Base-by-base conservation (phyloP, 1,284 basidiomycete genomes). In the Coniferiporia weirii region DNA sequence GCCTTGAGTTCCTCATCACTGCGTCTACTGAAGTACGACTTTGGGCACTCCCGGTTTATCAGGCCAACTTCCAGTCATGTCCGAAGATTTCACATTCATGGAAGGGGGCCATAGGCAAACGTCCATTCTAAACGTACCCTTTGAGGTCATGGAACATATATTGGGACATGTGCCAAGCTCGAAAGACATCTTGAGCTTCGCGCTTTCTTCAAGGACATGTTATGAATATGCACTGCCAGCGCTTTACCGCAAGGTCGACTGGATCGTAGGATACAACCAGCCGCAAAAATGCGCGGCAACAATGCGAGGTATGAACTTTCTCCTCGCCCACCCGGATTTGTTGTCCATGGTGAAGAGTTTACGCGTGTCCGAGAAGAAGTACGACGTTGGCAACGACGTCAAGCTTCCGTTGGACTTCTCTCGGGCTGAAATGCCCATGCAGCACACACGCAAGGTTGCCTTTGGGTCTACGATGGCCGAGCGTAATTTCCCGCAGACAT, bases 121-220 rank as follows among this genome's bases (percentile, higher is more conserved):
- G 17, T 51, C 49, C 35, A 40, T 53, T 22, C 36, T 36, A 13
- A 53, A 9, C n/a, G 20, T 53, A 15, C 54, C 59, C n/a, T 34
- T 51, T 3, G 59, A 56, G n/a, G 40, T 54, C 13, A 36, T 60
- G 12, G 54, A 56, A 36, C 15, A 36, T 32, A 55, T 58, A 19
- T 36, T 57, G 34, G 34, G n/a, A 12, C 36, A 47, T 15, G 45
- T 54, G 4, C 13, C 19, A 34, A 7, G 35, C 4, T 32, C 60
- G 7, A 57, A 48, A 47, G 60, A 61, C 32, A 61, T 61, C 43
- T 52, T 61, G 12, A 55, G 49, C 32, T 54, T 61, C 20, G 56
- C 60, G 17, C 56, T 58, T 6, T 17, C 56, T 12, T 61, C 56
- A 27, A 57, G 40, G 8, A 32, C 20, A 8, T 58, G 52, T 40